Base-by-base conservation (phyloP, 2,329 filamentous ascomycete genomes). In the Rhynchosporium agropyri region DNA sequence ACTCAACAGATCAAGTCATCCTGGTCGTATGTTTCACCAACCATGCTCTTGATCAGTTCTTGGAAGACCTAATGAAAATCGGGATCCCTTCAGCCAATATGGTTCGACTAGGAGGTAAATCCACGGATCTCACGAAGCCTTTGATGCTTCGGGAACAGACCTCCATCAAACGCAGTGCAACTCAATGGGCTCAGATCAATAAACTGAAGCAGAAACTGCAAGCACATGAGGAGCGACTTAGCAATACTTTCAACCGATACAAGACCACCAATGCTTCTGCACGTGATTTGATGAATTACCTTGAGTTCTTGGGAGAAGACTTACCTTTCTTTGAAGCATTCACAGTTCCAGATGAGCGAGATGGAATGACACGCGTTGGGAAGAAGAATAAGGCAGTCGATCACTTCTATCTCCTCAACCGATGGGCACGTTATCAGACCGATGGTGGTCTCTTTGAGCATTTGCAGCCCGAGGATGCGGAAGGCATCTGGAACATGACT, bases 21-120 rank as follows among this genome's bases (percentile, higher is more conserved):
- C 77, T 93, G 0, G 82, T 92, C 0, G 73, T 89, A 1, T 86
- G 83, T 31, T 91, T 85, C 62, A 91, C 88, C 0, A 89, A 90
- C 58, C 87, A 89, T 66, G 85, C 86, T 0, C 74, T 88, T 0
- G 85, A 89, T 58, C 80, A 91, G 72, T 87, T 90, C 53, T 73
- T 90, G 0, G 83, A 86, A 63, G 88, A 91, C 46, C 72, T 91
- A 0, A 75, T 86, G 3, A 76, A 84, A 1, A 82, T 85, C 38
- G 86, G 86, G 0, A 84, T 91, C 6, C 68, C 78, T 0, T 1
- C 66, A 0, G 51, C 70, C 0, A 43, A 68, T 0, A 88, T 91
- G 61, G 81, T 89, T 0, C 81, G 89, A 0, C 77, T 92, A 0
- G 89, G 89, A 0, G 81, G 81, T 0, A 89, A 89, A 64, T 83